Evolutionary conservation across 225 moss, liverwort and hornwort species (phyloP).

Genomic region (Bryoerythrophyllum caledonicum): DNA sequence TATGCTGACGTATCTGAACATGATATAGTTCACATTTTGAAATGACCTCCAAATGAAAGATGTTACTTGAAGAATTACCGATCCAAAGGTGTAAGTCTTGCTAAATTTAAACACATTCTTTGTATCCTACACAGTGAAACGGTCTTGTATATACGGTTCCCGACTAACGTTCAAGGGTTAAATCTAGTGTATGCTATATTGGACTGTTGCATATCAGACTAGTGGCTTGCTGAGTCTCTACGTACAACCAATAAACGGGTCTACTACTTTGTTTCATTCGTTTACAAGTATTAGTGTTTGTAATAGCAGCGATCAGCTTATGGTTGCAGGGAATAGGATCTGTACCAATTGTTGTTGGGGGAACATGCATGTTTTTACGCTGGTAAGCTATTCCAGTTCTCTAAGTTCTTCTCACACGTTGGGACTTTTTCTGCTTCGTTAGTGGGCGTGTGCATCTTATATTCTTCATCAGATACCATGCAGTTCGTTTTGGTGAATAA

Average conservation of each 20-base stretch:
- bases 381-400: constrained; percentile 49
- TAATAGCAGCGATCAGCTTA: neutral
- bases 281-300: neutral
- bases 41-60: too few relatives aligned
- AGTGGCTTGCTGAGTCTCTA: neutral
- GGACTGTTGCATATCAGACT: neutral
- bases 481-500: neutral
- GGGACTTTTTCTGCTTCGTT: constrained; percentile 4
- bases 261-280: neutral
- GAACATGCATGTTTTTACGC: constrained; percentile 86
- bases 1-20: too few relatives aligned
- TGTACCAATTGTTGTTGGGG: constrained; percentile 87
- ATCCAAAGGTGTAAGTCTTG: too few relatives aligned
- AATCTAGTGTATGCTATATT: neutral
- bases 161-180: too few relatives aligned
- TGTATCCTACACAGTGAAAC: too few relatives aligned
- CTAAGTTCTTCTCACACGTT: too few relatives aligned
- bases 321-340: constrained; percentile 73
- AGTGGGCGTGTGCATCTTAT: neutral
- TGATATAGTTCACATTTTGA: too few relatives aligned
- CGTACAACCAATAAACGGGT: neutral
- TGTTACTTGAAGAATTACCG: too few relatives aligned
- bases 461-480: neutral
- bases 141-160: too few relatives aligned
- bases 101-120: too few relatives aligned